Evolutionary conservation across 2,329 filamentous ascomycete species (phyloP).

Genomic region (Endothia cerciana): DNA sequence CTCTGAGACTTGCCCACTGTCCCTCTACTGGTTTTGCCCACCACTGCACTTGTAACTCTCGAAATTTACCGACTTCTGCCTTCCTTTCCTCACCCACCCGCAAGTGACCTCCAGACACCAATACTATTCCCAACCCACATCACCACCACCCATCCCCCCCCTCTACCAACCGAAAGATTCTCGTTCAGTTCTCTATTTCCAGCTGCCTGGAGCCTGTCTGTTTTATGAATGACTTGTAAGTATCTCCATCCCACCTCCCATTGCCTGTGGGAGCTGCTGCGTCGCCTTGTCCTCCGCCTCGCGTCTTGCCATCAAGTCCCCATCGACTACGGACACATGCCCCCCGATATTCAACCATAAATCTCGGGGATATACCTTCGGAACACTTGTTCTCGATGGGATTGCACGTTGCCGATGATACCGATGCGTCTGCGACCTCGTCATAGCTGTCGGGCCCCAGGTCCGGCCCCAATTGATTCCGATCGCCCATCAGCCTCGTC

Average conservation of each 20-base stretch:
- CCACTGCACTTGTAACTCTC: constrained; percentile 27
- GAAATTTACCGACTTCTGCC: constrained; percentile 26
- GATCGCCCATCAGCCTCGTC: constrained; percentile 52
- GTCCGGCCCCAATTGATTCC: constrained; percentile 48
- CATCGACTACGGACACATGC: constrained; percentile 40
- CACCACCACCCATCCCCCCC: constrained; percentile 20
- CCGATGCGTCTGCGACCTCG: constrained; percentile 36
- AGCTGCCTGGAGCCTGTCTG: constrained; percentile 45
- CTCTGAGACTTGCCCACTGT: constrained; percentile 13
- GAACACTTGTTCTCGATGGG: constrained; percentile 41
- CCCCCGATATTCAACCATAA: constrained; percentile 42
- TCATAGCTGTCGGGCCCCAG: constrained; percentile 31
- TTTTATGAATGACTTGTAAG: constrained; percentile 60
- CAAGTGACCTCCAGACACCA: constrained; percentile 35
- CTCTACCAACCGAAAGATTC: constrained; percentile 16
- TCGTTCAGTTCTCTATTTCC: constrained; percentile 29
- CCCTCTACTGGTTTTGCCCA: constrained; percentile 23
- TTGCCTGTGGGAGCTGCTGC: constrained; percentile 33
- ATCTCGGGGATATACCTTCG: constrained; percentile 34
- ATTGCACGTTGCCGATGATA: constrained; percentile 40
- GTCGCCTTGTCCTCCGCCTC: constrained; percentile 35
- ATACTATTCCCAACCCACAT: constrained; percentile 31
- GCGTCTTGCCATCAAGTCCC: constrained; percentile 42
- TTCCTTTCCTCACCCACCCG: constrained; percentile 38
- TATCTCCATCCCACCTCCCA: constrained; percentile 38